These are phyloP conservation scores for Rhodamnia argentea DNA, from an alignment of 345 rosid genomes.

Conservation along the genomic window DNA sequence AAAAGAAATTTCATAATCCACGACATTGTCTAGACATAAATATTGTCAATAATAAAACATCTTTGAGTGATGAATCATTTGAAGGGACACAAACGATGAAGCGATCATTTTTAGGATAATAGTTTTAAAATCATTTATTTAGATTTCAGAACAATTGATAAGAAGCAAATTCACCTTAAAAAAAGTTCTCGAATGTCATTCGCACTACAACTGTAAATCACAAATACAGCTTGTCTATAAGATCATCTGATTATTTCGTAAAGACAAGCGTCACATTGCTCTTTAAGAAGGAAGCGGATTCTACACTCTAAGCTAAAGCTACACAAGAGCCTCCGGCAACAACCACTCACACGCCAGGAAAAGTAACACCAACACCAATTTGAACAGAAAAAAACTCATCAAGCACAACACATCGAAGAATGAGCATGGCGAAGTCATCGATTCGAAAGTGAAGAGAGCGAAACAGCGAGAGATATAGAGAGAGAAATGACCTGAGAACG, in stretches of 20 bases:
- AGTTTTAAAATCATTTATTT: background rate
- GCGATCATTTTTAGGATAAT: too few species aligned
- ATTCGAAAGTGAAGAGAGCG: background rate
- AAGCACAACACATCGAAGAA: background rate
- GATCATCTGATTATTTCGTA: background rate
- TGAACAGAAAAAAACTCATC: background rate
- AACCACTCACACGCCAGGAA: background rate
- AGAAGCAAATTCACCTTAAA: background rate
- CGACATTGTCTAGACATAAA: too few species aligned
- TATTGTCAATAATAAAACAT: too few species aligned
- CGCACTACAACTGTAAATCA: background rate
- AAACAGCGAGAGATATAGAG: background rate
- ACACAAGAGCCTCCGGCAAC: background rate
- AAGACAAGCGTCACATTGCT: background rate
- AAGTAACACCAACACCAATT: background rate
- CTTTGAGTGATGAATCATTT: too few species aligned
- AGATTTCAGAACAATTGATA: background rate
- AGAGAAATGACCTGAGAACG: conserved; percentile 57
- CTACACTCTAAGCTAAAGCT: background rate
- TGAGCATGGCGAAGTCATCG: background rate
- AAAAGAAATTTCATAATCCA: too few species aligned
- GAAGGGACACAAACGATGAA: too few species aligned
- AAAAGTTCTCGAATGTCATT: background rate
- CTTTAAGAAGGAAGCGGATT: background rate
- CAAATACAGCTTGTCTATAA: background rate